Evolutionary conservation across 1,139 yeast species (phyloP).

Genomic region (Suhomyces guaymorum): DNA sequence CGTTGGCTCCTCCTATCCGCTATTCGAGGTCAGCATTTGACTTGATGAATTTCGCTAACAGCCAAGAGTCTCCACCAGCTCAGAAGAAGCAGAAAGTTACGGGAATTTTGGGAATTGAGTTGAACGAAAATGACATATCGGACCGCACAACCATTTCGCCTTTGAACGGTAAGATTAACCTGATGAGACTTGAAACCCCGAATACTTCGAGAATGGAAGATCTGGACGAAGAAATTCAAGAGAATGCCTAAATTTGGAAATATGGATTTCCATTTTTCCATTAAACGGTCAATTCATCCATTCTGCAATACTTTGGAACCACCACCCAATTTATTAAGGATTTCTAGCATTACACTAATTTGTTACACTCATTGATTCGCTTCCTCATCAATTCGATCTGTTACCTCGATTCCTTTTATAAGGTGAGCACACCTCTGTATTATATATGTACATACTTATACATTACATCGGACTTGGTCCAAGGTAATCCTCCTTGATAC

Average conservation of each 20-base stretch:
- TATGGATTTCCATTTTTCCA: too few species aligned
- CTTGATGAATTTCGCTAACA: constrained; percentile 7
- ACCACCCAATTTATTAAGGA: too few species aligned
- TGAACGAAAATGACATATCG: constrained; percentile 15
- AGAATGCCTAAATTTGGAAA: not conserved
- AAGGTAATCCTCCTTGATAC: constrained; percentile 94
- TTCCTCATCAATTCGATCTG: too few species aligned
- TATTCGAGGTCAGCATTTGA: constrained; percentile 23
- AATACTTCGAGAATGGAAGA: not conserved
- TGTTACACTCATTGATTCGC: too few species aligned
- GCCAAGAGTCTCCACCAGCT: constrained; percentile 11
- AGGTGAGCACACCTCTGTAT: too few species aligned
- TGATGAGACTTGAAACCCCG: constrained; percentile 11
- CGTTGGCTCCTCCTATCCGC: constrained; percentile 1
- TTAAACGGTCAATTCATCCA: too few species aligned
- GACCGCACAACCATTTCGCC: constrained; percentile 6
- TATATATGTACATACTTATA: not conserved
- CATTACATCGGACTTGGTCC: constrained; percentile 66
- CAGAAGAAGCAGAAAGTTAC: constrained; percentile 23
- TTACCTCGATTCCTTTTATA: too few species aligned
- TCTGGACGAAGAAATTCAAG: constrained; percentile 3
- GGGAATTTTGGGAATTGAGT: constrained; percentile 23
- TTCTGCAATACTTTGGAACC: too few species aligned
- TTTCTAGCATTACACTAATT: too few species aligned
- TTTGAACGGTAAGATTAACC: constrained; percentile 9